Percentiles rank a stretch among this genome's conserved stretches.
These are phyloP conservation scores for Wickerhamomyces hampshirensis DNA, from an alignment of 805 yeast species.

Conservation along the genomic window DNA sequence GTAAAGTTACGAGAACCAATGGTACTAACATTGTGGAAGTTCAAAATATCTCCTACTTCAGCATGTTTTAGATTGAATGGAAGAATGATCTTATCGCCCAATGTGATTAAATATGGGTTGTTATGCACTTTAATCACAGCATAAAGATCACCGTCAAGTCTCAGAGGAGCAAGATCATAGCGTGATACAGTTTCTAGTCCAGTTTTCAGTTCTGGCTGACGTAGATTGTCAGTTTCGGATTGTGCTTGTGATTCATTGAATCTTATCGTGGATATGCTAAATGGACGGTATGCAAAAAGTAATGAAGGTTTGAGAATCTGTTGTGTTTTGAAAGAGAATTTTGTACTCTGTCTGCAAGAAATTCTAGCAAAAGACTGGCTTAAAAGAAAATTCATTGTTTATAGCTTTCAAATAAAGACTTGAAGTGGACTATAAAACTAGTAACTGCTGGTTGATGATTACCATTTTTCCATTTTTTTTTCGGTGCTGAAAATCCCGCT, in stretches of 20 bases:
- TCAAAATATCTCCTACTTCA: slow-evolving; percentile 77
- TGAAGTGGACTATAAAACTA: not conserved
- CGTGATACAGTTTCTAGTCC: too few relatives aligned
- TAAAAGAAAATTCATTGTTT: slow-evolving; percentile 3
- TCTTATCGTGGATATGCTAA: slow-evolving; percentile 8
- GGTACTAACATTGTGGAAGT: slow-evolving; percentile 69
- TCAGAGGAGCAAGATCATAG: slow-evolving; percentile 54
- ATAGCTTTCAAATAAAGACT: not conserved
- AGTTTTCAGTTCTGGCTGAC: too few relatives aligned
- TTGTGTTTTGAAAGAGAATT: not conserved
- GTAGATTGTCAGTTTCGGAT: too few relatives aligned
- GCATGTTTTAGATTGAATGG: slow-evolving; percentile 77
- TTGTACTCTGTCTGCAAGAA: too few relatives aligned
- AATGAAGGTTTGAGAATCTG: not conserved
- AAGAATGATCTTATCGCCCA: slow-evolving; percentile 78
- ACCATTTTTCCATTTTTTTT: not conserved
- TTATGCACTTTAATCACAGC: slow-evolving; percentile 80
- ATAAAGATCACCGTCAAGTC: slow-evolving; percentile 64
- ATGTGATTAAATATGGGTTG: slow-evolving; percentile 82
- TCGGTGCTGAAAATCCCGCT: not conserved
- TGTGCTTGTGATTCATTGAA: too few relatives aligned
- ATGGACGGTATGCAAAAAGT: slow-evolving; percentile 3
- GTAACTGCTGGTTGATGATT: not conserved
- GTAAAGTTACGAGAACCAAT: slow-evolving; percentile 85
- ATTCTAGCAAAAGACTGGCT: slow-evolving; percentile 2